A percentile compares a stretch with the other conserved stretches of the same genome.
Evolutionary conservation across 2,329 filamentous ascomycete species (phyloP).

Genomic region (Xylaria polymorpha): DNA sequence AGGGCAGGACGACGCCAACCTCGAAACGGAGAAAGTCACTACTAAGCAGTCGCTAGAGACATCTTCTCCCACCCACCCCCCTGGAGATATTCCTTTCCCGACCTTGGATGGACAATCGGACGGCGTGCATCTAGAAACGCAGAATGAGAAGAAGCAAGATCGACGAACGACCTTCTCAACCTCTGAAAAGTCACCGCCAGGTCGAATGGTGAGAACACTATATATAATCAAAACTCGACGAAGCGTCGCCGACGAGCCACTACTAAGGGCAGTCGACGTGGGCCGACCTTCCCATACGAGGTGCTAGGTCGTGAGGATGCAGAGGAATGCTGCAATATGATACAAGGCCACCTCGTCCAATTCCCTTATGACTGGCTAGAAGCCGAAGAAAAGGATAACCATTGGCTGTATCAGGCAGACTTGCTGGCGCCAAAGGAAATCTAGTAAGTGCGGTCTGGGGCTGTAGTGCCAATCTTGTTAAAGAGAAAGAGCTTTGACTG

Average conservation of each 20-base stretch:
- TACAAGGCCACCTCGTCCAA: conserved; percentile 88
- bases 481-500: conserved; percentile 28
- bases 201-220: conserved; percentile 50
- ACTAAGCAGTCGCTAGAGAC: conserved; percentile 49
- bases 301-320: conserved; percentile 80
- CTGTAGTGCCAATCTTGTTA: not conserved
- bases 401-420: conserved; percentile 97
- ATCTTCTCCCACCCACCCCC: conserved; percentile 57
- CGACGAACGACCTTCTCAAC: conserved; percentile 68
- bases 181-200: conserved; percentile 59
- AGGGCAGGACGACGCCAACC: conserved; percentile 34
- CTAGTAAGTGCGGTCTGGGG: conserved; percentile 72
- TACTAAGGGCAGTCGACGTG: conserved; percentile 74
- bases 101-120: conserved; percentile 55
- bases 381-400: conserved; percentile 89
- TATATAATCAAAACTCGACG: conserved; percentile 52
- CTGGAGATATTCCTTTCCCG: conserved; percentile 61
- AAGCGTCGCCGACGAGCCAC: conserved; percentile 74
- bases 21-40: conserved; percentile 41
- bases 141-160: conserved; percentile 56
- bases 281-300: conserved; percentile 76
- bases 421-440: conserved; percentile 96
- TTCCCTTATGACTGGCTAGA: conserved; percentile 98
- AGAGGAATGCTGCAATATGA: conserved; percentile 81
- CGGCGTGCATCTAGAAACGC: conserved; percentile 41